Conservation (phyloP, 2,329 filamentous ascomycete genomes). For the Teratosphaeria gauchensis region DNA sequence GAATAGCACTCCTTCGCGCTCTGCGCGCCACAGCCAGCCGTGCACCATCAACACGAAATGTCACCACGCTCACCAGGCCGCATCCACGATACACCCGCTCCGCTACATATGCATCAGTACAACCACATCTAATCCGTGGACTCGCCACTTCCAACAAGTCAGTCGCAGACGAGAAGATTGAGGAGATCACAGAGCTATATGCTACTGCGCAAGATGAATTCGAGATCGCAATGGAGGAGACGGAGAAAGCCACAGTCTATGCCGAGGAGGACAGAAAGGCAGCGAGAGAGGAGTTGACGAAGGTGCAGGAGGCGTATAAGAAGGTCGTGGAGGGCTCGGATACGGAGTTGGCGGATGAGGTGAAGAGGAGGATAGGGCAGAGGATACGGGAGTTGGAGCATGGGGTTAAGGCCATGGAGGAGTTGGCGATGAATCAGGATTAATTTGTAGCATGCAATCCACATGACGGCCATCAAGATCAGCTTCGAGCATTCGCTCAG, state of each 20-base stretch:
- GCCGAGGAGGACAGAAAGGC: slow-evolving; percentile 45
- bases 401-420: slow-evolving; percentile 27
- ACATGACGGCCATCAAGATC: neutral
- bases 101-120: neutral
- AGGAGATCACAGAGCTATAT: slow-evolving; percentile 33
- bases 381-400: slow-evolving; percentile 45
- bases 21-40: slow-evolving; percentile 7
- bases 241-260: slow-evolving; percentile 46
- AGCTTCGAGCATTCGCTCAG: neutral
- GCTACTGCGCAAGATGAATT: slow-evolving; percentile 34
- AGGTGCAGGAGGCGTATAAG: slow-evolving; percentile 39
- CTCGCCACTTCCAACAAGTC: slow-evolving; percentile 14
- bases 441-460: neutral
- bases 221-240: slow-evolving; percentile 44
- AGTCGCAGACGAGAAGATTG: slow-evolving; percentile 29
- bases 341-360: slow-evolving; percentile 38
- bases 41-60: slow-evolving; percentile 9
- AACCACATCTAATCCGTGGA: neutral
- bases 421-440: slow-evolving; percentile 1
- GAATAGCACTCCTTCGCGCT: slow-evolving; percentile 3
- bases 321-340: slow-evolving; percentile 33
- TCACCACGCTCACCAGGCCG: slow-evolving; percentile 10
- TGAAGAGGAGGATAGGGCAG: slow-evolving; percentile 41
- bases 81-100: slow-evolving; percentile 3
- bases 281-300: slow-evolving; percentile 43